Conservation (phyloP, 306 rosid species). For the Hylodesmum podocarpum region DNA sequence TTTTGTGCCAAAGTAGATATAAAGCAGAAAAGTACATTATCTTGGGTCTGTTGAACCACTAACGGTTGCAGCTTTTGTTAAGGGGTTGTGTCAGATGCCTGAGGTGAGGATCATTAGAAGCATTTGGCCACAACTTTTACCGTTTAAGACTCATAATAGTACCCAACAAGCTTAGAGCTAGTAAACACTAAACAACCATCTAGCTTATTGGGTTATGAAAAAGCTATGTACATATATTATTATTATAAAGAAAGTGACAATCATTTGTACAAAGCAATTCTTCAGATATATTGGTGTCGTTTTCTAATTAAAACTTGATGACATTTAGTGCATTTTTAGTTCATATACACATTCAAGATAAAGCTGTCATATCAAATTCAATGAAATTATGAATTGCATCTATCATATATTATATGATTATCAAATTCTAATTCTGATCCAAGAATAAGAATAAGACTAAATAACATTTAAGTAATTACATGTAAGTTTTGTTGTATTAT, state of each 20-base stretch:
- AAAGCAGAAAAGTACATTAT: conserved; percentile 17
- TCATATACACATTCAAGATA: no score
- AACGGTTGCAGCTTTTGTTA: conserved; percentile 27
- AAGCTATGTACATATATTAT: not conserved
- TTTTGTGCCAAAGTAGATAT: not conserved
- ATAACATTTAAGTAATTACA: no score
- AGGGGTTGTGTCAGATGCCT: not conserved
- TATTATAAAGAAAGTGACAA: not conserved
- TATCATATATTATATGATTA: no score
- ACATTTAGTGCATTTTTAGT: no score
- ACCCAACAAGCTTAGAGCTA: not conserved
- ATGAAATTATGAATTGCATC: no score
- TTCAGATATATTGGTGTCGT: no score
- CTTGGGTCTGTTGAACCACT: conserved; percentile 22
- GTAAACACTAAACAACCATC: not conserved
- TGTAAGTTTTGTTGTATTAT: no score
- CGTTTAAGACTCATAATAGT: not conserved
- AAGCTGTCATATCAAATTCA: no score
- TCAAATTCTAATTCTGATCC: no score
- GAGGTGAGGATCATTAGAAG: not conserved
- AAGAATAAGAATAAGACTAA: no score
- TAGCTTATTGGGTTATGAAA: not conserved
- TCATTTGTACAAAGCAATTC: no score
- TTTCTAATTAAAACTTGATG: no score
- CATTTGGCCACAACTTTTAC: not conserved